These are phyloP conservation scores for Boletus smithii DNA, from an alignment of 1,284 basidiomycete species.

Conservation along the genomic window DNA sequence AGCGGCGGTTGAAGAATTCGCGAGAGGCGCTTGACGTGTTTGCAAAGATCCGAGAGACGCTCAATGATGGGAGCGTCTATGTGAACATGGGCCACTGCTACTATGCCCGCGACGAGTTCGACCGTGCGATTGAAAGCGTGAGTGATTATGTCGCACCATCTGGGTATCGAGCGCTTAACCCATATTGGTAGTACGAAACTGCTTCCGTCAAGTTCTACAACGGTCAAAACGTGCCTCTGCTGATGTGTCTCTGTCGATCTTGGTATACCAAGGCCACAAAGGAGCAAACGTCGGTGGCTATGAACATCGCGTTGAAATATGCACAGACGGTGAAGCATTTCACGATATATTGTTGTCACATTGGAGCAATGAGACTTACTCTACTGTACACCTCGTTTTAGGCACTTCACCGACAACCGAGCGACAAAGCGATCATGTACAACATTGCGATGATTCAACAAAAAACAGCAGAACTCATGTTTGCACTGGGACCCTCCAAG, in stretches of 20 bases:
- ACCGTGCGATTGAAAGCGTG: conserved; percentile 90
- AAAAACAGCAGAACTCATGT: conserved; percentile 86
- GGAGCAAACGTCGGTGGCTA: conserved; percentile 76
- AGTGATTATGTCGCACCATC: conserved; percentile 40
- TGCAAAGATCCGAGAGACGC: conserved; percentile 82
- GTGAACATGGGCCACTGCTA: conserved; percentile 95
- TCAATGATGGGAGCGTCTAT: conserved; percentile 84
- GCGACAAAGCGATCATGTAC: conserved; percentile 85
- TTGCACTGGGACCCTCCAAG: conserved; percentile 68
- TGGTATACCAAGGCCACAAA: conserved; percentile 92
- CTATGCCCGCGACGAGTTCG: conserved; percentile 87
- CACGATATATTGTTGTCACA: too few species aligned
- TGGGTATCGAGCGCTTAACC: background rate
- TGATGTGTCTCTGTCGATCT: conserved; percentile 83
- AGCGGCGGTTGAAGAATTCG: conserved; percentile 64
- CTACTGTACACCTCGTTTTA: conserved; percentile 33
- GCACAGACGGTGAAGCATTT: conserved; percentile 50
- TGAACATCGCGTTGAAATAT: conserved; percentile 77
- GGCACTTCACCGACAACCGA: conserved; percentile 79
- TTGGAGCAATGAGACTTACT: background rate
- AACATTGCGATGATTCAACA: conserved; percentile 97
- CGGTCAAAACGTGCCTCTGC: conserved; percentile 65
- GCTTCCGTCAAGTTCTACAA: conserved; percentile 73
- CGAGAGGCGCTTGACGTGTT: conserved; percentile 85
- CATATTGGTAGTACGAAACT: conserved; percentile 74